These are phyloP conservation scores for Crithidia brevicula DNA, from an alignment of 208 protist genomes.

Conservation along the genomic window DNA sequence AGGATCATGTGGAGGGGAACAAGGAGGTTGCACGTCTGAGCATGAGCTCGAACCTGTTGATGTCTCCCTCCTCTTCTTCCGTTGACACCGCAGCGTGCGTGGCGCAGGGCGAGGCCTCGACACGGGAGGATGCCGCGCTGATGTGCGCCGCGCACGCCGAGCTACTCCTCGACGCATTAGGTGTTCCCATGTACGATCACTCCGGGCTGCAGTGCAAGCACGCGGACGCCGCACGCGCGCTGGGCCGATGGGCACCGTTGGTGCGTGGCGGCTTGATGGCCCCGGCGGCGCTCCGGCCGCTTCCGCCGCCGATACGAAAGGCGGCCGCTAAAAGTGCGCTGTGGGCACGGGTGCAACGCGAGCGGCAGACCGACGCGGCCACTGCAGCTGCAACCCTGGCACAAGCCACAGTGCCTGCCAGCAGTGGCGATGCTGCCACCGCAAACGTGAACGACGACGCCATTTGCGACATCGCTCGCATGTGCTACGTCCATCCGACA, in stretches of 20 bases:
- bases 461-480: constrained; percentile 63
- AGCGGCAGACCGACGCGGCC: not conserved
- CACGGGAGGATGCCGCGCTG: constrained; percentile 55
- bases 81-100: constrained; percentile 9
- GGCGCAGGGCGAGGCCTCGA: constrained; percentile 80
- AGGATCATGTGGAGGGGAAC: not conserved
- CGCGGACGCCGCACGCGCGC: constrained; percentile 65
- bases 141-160: constrained; percentile 88
- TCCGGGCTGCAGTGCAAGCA: constrained; percentile 71
- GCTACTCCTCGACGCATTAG: constrained; percentile 78
- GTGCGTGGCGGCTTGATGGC: constrained; percentile 21
- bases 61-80: not conserved
- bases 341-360: constrained; percentile 53
- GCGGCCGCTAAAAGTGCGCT: constrained; percentile 50
- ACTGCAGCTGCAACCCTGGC: not conserved
- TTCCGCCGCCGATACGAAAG: constrained; percentile 82
- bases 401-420: too few relatives aligned
- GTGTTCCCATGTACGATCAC: constrained; percentile 78
- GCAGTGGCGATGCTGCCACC: not conserved
- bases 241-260: constrained; percentile 73
- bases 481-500: constrained; percentile 58
- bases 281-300: constrained; percentile 16
- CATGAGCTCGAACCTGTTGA: too few relatives aligned
- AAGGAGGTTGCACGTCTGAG: too few relatives aligned
- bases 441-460: constrained; percentile 48